Base-by-base conservation (phyloP, 2,329 filamentous ascomycete species). In the Colletotrichum camelliae region DNA sequence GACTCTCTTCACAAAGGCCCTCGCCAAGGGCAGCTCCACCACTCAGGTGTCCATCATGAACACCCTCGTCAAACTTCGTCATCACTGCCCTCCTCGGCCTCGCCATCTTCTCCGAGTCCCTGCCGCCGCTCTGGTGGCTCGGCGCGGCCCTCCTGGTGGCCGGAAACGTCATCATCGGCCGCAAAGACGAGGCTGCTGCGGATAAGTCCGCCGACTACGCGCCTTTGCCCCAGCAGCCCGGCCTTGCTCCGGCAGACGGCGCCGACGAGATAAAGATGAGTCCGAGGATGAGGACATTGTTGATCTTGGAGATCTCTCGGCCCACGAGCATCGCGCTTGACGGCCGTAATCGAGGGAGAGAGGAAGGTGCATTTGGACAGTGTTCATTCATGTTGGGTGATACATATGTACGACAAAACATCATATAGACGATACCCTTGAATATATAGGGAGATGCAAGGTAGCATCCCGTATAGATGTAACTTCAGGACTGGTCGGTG, bases 41-140 rank as follows among this genome's bases (percentile, higher is more conserved):
- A 95, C 94, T 0, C 94, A 95, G 81, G 94, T 96, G 65, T 93
- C 92, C 79, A 93, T 96, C 82, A 92, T 96, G 83, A 96, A 96
- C 84, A 96, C 94, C 94, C 4, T 95, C 93, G 16, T 89, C 93
- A 72, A 96, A 96, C 85, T 96, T 96, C 83, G 89, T 96, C 85
- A 85, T 95, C 76, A 96, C 94, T 0, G 94, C 94, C 9, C 78
- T 96, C 8, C 87, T 96, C 24, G 94, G 94, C 31, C 87, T 91
- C 66, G 83, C 91, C 74, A 91, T 96, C 78, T 96, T 96, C 83
- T 88, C 90, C 27, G 94, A 96, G 85, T 84, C 87, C 2, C 85
- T 96, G 33, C 94, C 94, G 1, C 91, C 91, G 12, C 85, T 95
- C 55, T 96, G 94, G 94, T 96, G 94, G 92, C 85, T 92, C 7